Evolutionary conservation across 73 alveolate genomes (phyloP).

Genomic region (Symbiodinium pilosum): DNA sequence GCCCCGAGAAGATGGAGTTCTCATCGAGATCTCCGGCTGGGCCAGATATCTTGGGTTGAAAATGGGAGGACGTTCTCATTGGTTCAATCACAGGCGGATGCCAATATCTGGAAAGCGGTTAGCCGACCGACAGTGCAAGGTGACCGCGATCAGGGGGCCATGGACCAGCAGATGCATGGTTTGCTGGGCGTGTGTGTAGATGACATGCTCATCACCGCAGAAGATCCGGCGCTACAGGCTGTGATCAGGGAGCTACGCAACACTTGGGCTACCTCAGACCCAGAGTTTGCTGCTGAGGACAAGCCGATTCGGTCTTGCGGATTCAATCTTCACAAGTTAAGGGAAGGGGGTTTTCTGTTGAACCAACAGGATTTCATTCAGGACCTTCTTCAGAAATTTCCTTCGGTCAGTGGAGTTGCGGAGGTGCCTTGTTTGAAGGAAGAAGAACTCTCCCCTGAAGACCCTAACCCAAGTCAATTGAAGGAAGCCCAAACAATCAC

Average conservation of each 20-base stretch:
- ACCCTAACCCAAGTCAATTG: background rate
- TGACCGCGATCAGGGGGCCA: background rate
- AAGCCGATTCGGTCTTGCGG: background rate
- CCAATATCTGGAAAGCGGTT: background rate
- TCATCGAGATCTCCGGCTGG: background rate
- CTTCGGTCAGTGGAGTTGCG: background rate
- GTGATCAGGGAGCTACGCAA: background rate
- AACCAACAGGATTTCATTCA: background rate
- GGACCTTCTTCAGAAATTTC: background rate
- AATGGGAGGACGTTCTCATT: background rate
- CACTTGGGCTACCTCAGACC: background rate
- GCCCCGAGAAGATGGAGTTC: background rate
- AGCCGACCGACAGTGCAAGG: no score
- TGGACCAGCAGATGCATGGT: background rate
- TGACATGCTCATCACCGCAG: background rate
- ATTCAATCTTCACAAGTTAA: background rate
- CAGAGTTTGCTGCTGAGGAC: background rate
- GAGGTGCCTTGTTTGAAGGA: background rate
- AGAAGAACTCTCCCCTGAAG: background rate
- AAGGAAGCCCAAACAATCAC: background rate
- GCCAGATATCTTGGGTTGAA: background rate
- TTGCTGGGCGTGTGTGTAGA: background rate
- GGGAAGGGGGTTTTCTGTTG: background rate
- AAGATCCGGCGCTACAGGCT: background rate
- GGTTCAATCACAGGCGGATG: background rate